Evolutionary conservation across 768 basidiomycete species (phyloP), one percentile per base, ranked within the genome.

Genomic region (Auricularia heimuer): DNA sequence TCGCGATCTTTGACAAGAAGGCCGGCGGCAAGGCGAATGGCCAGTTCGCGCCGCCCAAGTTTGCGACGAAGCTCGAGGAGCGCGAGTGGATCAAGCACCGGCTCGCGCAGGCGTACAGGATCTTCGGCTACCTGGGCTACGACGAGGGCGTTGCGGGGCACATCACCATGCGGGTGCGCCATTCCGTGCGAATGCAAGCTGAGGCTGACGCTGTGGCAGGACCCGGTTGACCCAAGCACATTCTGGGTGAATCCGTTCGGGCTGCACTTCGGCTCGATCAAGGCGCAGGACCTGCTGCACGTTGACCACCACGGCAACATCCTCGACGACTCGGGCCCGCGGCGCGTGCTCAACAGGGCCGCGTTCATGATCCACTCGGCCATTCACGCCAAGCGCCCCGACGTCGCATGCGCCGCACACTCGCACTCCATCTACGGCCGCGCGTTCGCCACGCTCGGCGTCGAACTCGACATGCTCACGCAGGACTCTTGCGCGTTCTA

Each of bases 221-320:
- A 81, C 66, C 75, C 76, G 21, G 73, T 80, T 64, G 72, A 71
- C 47, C 67, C 75, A 21, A 75, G 78, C 67, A 77, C 77, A 64
- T 81, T 80, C 73, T 82, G 80, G 81, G 79, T 81, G 58, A 81
- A 82, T 66, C 80, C 80, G 1, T 79, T 79, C 66, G 80, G 81
- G 24, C 68, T 77, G 18, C 81, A 81, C 68, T 83, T 82, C 73
- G 73, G 74, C 54, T 68, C 79, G 14, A 79, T 83, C 63, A 77
- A 79, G 64, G 74, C 81, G 0, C 69, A 69, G 3, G 79, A 80
- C 70, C 73, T 83, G 44, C 70, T 82, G 37, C 76, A 82, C 16
- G 79, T 83, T 16, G 75, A 81, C 73, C 78, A 79, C 62, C 65
- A 69, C 1, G 75, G 76, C 24, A 67, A 69, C 1, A 71, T 78